Percentiles rank a stretch among this genome's conserved stretches.
phyloP scores from a whole-genome alignment of 225 moss, liverwort and hornwort species.

The Bryoerythrophyllum caledonicum region DNA sequence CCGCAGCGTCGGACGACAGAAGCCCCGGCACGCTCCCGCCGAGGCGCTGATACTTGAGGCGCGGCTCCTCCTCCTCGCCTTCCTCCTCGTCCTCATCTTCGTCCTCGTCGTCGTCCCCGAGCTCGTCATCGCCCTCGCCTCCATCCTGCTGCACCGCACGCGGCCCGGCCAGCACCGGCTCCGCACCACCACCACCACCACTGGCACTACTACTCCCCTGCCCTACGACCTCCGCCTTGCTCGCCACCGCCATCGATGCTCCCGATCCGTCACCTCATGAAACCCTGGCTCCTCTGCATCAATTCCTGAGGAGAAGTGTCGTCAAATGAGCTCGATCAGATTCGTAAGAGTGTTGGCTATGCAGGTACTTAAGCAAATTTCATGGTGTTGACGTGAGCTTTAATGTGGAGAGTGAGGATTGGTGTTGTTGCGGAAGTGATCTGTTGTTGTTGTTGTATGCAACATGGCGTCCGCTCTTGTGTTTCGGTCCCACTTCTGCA shows the following conservation, averaged over 20 bases:
- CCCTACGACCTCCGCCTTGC: conserved; percentile 31
- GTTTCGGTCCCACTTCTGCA: background rate
- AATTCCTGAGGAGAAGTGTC: no score
- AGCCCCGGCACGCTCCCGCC: conserved; percentile 79
- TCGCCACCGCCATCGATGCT: conserved; percentile 39
- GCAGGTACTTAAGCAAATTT: no score
- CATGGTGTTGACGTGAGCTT: no score
- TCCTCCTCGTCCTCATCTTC: conserved; percentile 69
- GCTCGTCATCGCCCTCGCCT: conserved; percentile 83
- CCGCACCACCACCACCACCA: background rate
- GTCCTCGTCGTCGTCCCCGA: conserved; percentile 74
- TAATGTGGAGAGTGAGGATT: background rate
- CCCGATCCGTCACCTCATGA: conserved; percentile 18
- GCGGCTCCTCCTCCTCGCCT: conserved; percentile 91
- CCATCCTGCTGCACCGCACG: conserved; percentile 59
- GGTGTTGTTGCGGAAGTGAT: background rate
- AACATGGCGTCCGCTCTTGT: background rate
- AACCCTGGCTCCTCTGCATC: conserved; percentile 6
- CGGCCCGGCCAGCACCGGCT: conserved; percentile 29
- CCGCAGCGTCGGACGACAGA: conserved; percentile 79
- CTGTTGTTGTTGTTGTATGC: background rate
- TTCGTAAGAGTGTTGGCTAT: no score
- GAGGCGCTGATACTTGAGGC: conserved; percentile 88
- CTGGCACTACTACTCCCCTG: conserved; percentile 13
- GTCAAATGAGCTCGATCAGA: no score